These are phyloP conservation scores for Aspergillus novofumigatus DNA, from an alignment of 2,329 filamentous ascomycete species.

Conservation along the genomic window DNA sequence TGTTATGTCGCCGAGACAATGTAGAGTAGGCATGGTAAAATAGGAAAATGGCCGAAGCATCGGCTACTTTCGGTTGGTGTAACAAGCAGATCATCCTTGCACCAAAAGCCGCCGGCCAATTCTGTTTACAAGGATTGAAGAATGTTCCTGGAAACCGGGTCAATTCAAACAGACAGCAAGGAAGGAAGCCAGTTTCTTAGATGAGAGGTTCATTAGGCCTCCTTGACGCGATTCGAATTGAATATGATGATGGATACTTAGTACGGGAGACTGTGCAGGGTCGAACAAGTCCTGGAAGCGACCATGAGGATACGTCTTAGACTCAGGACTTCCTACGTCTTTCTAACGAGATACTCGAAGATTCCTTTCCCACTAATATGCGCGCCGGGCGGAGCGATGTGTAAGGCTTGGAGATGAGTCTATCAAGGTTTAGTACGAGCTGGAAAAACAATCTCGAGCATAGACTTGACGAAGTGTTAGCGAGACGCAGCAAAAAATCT, in stretches of 20 bases:
- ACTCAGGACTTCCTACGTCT: too few relatives aligned
- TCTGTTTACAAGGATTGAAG: neutral
- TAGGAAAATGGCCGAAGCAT: neutral
- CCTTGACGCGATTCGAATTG: neutral
- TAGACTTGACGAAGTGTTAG: too few relatives aligned
- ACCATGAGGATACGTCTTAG: neutral
- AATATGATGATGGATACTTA: neutral
- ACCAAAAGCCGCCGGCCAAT: neutral
- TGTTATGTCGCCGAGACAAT: neutral
- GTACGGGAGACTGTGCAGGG: too few relatives aligned
- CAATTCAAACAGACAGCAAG: too few relatives aligned
- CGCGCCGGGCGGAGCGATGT: too few relatives aligned
- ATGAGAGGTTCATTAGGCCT: neutral
- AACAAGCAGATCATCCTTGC: neutral
- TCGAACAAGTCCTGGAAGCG: neutral
- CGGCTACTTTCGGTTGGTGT: neutral
- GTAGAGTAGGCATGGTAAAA: accelerated
- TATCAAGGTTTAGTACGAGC: too few relatives aligned
- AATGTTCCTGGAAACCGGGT: neutral
- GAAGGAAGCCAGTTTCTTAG: neutral
- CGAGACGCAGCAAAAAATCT: too few relatives aligned
- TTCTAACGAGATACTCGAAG: neutral
- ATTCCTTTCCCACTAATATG: neutral
- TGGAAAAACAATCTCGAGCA: too few relatives aligned
- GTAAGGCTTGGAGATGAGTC: neutral